Evolutionary conservation across 352 stramenopile species (phyloP).

Genomic region (Pythium brassicae): DNA sequence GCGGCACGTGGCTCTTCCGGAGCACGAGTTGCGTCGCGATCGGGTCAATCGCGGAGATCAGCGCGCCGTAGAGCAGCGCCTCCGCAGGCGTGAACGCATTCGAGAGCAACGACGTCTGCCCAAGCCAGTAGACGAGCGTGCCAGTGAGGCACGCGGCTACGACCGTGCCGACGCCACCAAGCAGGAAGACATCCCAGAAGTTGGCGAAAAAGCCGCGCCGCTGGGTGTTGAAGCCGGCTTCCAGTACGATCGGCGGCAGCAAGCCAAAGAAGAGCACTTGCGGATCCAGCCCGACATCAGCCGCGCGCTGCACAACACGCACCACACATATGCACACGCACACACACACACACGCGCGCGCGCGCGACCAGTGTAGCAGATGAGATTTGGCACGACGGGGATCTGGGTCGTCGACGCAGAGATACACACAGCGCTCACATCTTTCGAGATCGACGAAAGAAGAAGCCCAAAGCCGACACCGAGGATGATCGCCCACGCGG

Average conservation of each 20-base stretch:
- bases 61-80: conserved; percentile 84
- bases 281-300: conserved; percentile 43
- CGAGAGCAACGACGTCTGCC: conserved; percentile 28
- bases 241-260: conserved; percentile 59
- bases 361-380: no score
- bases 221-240: conserved; percentile 63
- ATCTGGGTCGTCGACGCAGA: background rate
- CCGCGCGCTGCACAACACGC: conserved; percentile 26
- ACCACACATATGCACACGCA: background rate
- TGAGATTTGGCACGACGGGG: background rate
- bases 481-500: conserved; percentile 60
- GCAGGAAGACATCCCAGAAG: conserved; percentile 35
- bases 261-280: conserved; percentile 62
- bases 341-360: no score
- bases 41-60: conserved; percentile 91
- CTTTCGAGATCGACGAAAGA: conserved; percentile 35
- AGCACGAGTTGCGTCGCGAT: conserved; percentile 91
- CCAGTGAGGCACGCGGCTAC: conserved; percentile 49
- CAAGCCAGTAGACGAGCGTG: conserved; percentile 38
- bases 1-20: conserved; percentile 65
- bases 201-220: conserved; percentile 59
- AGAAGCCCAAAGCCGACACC: conserved; percentile 31
- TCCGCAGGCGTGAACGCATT: conserved; percentile 78
- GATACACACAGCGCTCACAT: conserved; percentile 13
- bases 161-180: conserved; percentile 46